Percentiles rank a stretch among this genome's conserved stretches.
These are phyloP conservation scores for Trypanosoma vivax DNA, from an alignment of 208 protist genomes.

Conservation along the genomic window DNA sequence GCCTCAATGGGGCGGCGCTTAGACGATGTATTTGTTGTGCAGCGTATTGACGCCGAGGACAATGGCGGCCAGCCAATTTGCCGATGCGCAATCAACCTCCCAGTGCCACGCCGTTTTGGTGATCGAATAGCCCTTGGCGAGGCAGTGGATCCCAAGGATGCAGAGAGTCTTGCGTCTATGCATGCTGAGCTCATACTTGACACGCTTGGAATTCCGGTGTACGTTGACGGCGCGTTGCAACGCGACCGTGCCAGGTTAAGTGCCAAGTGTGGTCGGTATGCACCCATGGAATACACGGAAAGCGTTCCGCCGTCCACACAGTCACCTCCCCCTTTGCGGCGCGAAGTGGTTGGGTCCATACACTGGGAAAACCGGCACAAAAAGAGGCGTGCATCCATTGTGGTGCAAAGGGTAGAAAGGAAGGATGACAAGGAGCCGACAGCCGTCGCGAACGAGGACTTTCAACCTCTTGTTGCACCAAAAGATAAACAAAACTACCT, in stretches of 20 bases:
- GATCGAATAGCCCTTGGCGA: conserved; percentile 76
- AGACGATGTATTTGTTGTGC: conserved; percentile 56
- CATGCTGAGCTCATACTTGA: conserved; percentile 88
- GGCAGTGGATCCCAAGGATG: conserved; percentile 44
- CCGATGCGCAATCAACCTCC: conserved; percentile 48
- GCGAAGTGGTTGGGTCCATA: conserved; percentile 50
- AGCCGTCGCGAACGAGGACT: neutral
- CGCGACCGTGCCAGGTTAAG: conserved; percentile 47
- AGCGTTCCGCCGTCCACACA: conserved; percentile 29
- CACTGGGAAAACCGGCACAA: conserved; percentile 53
- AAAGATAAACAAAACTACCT: conserved; percentile 27
- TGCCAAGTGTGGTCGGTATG: conserved; percentile 55
- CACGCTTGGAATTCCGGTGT: conserved; percentile 75
- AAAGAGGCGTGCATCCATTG: conserved; percentile 4
- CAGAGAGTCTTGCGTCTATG: conserved; percentile 76
- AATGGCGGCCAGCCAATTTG: conserved; percentile 28
- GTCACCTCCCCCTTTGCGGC: conserved; percentile 72
- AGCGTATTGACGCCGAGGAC: conserved; percentile 42
- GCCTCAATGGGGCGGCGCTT: conserved; percentile 54
- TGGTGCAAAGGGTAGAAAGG: conserved; percentile 6
- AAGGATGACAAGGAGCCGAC: neutral
- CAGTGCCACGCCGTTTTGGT: conserved; percentile 62
- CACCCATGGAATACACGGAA: conserved; percentile 23
- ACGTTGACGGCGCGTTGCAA: conserved; percentile 44
- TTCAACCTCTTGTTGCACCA: neutral